Evolutionary conservation across 2,329 filamentous ascomycete species (phyloP).

Genomic region (Fusarium armeniacum): DNA sequence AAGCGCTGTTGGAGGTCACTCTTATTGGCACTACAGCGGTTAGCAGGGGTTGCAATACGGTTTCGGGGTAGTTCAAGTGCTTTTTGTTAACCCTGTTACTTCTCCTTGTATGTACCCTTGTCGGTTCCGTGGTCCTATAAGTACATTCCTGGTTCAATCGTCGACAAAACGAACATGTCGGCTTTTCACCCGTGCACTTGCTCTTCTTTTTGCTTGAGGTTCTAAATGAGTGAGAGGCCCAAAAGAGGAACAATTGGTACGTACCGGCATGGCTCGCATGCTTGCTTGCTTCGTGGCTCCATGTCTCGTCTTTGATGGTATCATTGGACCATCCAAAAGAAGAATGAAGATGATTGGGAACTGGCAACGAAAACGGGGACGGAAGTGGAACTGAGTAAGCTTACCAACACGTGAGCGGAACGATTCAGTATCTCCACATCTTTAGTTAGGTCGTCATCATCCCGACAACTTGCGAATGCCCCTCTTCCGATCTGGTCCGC

Average conservation of each 20-base stretch:
- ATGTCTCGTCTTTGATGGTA: not conserved
- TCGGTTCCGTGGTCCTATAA: not conserved
- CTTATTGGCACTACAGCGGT: not conserved
- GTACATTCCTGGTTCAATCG: conserved; percentile 4
- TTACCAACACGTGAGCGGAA: conserved; percentile 12
- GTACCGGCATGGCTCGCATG: conserved; percentile 25
- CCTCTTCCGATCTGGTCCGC: not conserved
- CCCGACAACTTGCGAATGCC: not conserved
- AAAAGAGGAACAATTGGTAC: rapidly evolving
- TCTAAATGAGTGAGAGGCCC: not conserved
- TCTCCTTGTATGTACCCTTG: not conserved
- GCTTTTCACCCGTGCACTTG: conserved; percentile 17
- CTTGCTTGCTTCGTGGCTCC: conserved; percentile 24
- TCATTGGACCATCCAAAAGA: not conserved
- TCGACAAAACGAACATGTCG: conserved; percentile 19
- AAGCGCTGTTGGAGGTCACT: conserved; percentile 6
- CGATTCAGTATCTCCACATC: not conserved
- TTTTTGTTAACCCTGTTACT: conserved; percentile 1
- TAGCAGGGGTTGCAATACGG: rapidly evolving
- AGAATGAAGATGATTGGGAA: not conserved
- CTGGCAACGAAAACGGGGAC: not conserved
- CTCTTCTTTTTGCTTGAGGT: conserved; percentile 7
- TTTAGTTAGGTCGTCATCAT: not conserved
- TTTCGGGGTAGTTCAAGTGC: not conserved
- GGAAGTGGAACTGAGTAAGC: not conserved